Evolutionary conservation across 331 rosid species (phyloP).

Genomic region (Erythrophleum ivorense): DNA sequence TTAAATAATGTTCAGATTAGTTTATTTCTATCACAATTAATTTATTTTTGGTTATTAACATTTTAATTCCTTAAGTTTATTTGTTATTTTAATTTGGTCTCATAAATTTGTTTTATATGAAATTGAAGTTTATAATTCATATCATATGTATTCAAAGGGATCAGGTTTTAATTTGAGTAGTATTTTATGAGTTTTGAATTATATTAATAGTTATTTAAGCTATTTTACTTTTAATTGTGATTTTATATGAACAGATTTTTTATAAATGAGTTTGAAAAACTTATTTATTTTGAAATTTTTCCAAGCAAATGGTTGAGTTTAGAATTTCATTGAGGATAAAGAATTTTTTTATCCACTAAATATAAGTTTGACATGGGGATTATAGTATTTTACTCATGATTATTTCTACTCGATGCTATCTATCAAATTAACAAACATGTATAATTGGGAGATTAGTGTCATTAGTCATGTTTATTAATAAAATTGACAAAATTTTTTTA

Average conservation of each 20-base stretch:
- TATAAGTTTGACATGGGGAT: too few relatives aligned
- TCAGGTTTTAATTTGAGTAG: background rate
- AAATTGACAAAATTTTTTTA: too few relatives aligned
- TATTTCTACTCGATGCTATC: too few relatives aligned
- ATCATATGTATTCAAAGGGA: background rate
- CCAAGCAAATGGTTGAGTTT: background rate
- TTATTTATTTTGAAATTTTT: background rate
- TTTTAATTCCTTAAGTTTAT: too few relatives aligned
- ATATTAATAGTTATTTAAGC: background rate
- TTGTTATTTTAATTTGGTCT: background rate
- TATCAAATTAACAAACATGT: too few relatives aligned
- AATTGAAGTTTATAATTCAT: background rate
- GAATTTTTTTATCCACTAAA: too few relatives aligned
- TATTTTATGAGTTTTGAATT: too few relatives aligned
- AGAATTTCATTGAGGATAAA: too few relatives aligned
- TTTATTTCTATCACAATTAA: background rate
- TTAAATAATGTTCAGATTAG: background rate
- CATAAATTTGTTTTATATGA: background rate
- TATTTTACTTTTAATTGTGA: background rate
- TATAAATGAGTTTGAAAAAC: background rate
- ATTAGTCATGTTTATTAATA: too few relatives aligned
- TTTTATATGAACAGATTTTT: background rate
- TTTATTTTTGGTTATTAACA: background rate
- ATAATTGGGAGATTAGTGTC: too few relatives aligned
- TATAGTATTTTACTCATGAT: too few relatives aligned